Conservation (phyloP, 2,329 filamentous ascomycete species). For the Aspergillus sp. region DNA sequence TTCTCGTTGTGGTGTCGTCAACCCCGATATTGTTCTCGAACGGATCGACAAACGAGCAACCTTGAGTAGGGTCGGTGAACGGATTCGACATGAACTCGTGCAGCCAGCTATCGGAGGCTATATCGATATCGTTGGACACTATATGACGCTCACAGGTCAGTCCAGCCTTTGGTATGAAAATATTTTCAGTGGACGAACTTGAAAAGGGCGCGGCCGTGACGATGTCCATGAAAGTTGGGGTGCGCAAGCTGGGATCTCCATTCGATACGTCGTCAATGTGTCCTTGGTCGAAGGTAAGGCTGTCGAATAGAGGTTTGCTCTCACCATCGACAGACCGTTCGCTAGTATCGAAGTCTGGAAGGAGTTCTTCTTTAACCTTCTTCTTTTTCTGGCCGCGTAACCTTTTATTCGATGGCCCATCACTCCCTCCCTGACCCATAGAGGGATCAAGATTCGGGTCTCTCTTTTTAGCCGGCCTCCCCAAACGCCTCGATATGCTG, state of each 20-base stretch:
- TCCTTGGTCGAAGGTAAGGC: conserved; percentile 2
- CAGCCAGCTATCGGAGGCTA: conserved; percentile 29
- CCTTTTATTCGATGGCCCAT: conserved; percentile 9
- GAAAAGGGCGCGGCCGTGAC: conserved; percentile 10
- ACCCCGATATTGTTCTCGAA: conserved; percentile 7
- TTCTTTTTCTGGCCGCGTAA: conserved; percentile 13
- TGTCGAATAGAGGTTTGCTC: conserved; percentile 4
- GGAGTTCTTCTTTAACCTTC: conserved; percentile 10
- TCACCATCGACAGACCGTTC: neutral
- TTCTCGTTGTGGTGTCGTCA: neutral
- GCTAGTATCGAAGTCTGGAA: neutral
- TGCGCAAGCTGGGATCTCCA: conserved; percentile 11
- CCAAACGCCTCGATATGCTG: conserved; percentile 36
- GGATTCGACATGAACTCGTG: conserved; percentile 27
- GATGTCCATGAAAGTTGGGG: conserved; percentile 12
- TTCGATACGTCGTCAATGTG: conserved; percentile 10
- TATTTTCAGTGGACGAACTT: conserved; percentile 7
- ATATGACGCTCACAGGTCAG: neutral
- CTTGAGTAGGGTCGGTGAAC: conserved; percentile 12
- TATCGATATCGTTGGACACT: conserved; percentile 23
- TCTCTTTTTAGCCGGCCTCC: conserved; percentile 35
- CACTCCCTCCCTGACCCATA: neutral
- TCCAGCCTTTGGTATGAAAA: neutral
- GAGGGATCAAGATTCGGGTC: conserved; percentile 8
- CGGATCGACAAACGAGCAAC: conserved; percentile 13